Base-by-base conservation (phyloP, 2,329 filamentous ascomycete genomes). In the Stachybotrys echinatus region DNA sequence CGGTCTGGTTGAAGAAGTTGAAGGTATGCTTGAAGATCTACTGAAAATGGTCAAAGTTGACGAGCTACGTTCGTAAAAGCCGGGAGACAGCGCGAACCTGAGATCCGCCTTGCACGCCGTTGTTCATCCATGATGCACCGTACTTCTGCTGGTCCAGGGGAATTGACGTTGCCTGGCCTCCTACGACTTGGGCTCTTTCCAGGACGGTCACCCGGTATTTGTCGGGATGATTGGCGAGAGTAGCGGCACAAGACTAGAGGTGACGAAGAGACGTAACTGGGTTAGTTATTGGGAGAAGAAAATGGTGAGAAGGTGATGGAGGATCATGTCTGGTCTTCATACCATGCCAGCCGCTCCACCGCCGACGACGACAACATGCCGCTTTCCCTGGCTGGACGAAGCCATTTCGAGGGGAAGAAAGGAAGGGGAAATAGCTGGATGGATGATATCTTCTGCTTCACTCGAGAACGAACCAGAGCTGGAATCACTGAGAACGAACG, bases 1-100 rank as follows among this genome's bases (percentile, higher is more conserved):
- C 76, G 54, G 84, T 76, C 46, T 76, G 70, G 5, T 74, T 70
- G 58, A 85, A 85, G 74, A 84, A 84, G 48, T 79, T 80, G 71
- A 85, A 79, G 1, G 82, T 85, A 58, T 86, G 83, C 59, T 85
- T 81, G 66, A 86, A 86, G 55, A 85, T 85, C 68, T 83, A 70
- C 39, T 69, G 12, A 27, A 23, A 38, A 17, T 8, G 21, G 31
- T 51, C 17, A 47, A 22, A 23, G n/a, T n/a, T n/a, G n/a, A n/a
- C n/a, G n/a, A n/a, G n/a, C n/a, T n/a, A n/a, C n/a, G n/a, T n/a
- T n/a, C n/a, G n/a, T n/a, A n/a, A n/a, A n/a, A n/a, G n/a, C n/a
- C n/a, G n/a, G n/a, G n/a, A n/a, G n/a, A n/a, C n/a, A n/a, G n/a
- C n/a, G n/a, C n/a, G n/a, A 43, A 68, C 65, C 48, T 60, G 53